Evolutionary conservation across 2,329 filamentous ascomycete genomes (phyloP).

Genomic region (Alternaria solani): DNA sequence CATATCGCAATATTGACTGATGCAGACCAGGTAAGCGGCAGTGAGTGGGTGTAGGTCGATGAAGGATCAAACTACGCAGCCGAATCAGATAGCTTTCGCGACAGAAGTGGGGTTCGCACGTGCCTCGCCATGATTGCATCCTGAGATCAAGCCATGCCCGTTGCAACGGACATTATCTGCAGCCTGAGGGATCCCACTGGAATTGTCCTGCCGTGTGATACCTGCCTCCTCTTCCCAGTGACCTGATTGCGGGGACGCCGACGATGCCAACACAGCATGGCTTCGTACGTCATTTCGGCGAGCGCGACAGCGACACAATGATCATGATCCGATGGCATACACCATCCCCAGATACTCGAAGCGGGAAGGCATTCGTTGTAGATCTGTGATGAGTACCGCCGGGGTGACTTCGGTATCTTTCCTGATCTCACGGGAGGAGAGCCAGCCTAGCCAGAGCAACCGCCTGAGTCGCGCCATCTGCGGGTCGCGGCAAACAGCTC

Average conservation of each 20-base stretch:
- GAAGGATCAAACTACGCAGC: not conserved
- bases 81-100: constrained; percentile 7
- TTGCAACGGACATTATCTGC: constrained; percentile 19
- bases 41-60: not conserved
- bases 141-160: constrained; percentile 17
- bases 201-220: constrained; percentile 9
- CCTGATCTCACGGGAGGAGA: not conserved
- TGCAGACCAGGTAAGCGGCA: constrained; percentile 13
- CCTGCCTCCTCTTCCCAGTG: constrained; percentile 15
- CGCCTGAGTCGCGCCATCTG: constrained; percentile 16
- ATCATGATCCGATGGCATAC: not conserved
- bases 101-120: constrained; percentile 8
- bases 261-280: not conserved
- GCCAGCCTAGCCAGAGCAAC: constrained; percentile 10
- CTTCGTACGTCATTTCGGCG: constrained; percentile 9
- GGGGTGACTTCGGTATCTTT: constrained; percentile 7
- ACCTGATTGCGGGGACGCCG: constrained; percentile 16
- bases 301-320: not conserved
- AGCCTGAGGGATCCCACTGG: constrained; percentile 7
- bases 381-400: not conserved
- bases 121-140: constrained; percentile 8
- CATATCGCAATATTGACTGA: constrained; percentile 9
- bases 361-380: not conserved
- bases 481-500: constrained; percentile 20
- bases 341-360: constrained; percentile 6